A percentile compares a stretch with the other conserved stretches of the same genome.
phyloP scores from a whole-genome alignment of 306 rosid species.

The Phaseolus lunatus region DNA sequence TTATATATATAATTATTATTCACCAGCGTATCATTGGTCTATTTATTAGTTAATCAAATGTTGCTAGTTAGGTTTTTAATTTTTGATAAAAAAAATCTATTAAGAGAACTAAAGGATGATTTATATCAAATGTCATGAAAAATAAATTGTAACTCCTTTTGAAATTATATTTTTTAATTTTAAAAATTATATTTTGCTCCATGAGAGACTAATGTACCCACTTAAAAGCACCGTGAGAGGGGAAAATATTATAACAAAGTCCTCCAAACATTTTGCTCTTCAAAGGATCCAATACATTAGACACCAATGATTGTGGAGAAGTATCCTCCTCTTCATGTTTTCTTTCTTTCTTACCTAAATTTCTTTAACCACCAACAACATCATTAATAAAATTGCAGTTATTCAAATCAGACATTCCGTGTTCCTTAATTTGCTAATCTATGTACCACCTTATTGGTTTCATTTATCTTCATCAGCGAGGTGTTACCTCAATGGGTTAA shows the following conservation, averaged over 20 bases:
- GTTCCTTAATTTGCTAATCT: background rate
- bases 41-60: too few species aligned
- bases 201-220: background rate
- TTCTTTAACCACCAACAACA: constrained; percentile 28
- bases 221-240: background rate
- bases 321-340: constrained; percentile 63
- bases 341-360: constrained; percentile 41
- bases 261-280: constrained; percentile 37
- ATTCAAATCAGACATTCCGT: constrained; percentile 18
- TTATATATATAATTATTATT: too few species aligned
- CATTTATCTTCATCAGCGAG: constrained; percentile 35
- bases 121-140: too few species aligned
- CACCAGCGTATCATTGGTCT: too few species aligned
- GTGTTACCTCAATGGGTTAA: constrained; percentile 46
- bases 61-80: too few species aligned
- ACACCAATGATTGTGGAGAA: constrained; percentile 61
- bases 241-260: constrained; percentile 10
- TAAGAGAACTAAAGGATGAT: too few species aligned
- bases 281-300: constrained; percentile 45
- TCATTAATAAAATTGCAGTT: background rate
- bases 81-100: too few species aligned
- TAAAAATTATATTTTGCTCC: background rate
- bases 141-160: background rate
- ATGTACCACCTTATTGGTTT: constrained; percentile 16
- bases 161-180: background rate